A percentile compares a stretch with the other conserved stretches of the same genome.
Evolutionary conservation across 768 basidiomycete genomes (phyloP).

Genomic region (Trametopsis cervina): DNA sequence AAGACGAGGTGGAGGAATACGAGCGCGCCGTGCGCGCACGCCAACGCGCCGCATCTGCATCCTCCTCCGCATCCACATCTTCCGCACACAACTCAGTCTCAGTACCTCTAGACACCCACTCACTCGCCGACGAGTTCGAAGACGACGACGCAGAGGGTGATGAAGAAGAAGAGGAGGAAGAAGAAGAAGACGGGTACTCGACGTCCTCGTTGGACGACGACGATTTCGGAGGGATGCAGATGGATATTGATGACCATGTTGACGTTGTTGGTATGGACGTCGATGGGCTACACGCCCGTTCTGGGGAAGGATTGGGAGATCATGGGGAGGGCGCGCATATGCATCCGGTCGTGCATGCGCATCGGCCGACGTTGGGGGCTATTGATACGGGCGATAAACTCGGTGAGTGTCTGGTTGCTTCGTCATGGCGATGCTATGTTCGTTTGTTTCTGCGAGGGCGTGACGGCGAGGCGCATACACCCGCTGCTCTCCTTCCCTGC

Average conservation of each 20-base stretch:
- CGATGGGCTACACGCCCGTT: constrained; percentile 19
- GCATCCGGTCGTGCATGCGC: constrained; percentile 35
- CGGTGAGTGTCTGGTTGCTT: constrained; percentile 10
- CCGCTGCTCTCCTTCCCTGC: no score
- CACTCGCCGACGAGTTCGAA: not conserved
- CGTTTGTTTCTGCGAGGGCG: no score
- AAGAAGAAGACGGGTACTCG: constrained; percentile 24
- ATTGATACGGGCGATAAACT: constrained; percentile 7
- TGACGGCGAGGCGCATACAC: no score
- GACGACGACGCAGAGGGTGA: constrained; percentile 23
- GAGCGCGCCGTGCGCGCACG: constrained; percentile 4
- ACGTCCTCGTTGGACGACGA: constrained; percentile 18
- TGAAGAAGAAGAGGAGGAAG: constrained; percentile 22
- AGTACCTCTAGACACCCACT: not conserved
- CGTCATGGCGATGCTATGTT: no score
- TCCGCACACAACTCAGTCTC: not conserved
- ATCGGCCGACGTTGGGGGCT: constrained; percentile 12
- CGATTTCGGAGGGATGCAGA: constrained; percentile 19
- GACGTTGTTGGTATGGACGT: constrained; percentile 26
- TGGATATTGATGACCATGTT: constrained; percentile 15
- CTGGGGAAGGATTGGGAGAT: constrained; percentile 8
- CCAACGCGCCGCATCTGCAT: constrained; percentile 1
- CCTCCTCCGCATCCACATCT: not conserved
- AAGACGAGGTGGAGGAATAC: constrained; percentile 35
- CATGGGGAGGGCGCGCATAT: constrained; percentile 34